These are phyloP conservation scores for Aspergillus mulundensis DNA, from an alignment of 495 filamentous ascomycete species.

Conservation along the genomic window DNA sequence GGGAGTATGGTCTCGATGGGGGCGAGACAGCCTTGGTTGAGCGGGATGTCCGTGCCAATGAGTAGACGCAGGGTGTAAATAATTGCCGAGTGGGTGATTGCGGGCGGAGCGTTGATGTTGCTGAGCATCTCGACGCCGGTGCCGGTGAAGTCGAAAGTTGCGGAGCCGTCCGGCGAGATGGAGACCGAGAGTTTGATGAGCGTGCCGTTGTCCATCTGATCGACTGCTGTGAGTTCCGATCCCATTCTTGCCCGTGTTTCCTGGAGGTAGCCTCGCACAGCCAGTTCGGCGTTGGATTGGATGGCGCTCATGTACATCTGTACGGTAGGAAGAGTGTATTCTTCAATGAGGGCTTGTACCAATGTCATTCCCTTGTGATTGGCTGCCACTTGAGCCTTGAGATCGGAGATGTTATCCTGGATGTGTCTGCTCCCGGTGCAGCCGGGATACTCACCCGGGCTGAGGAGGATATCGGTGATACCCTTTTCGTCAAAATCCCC, in stretches of 20 bases:
- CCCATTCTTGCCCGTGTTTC: background rate
- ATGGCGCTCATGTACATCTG: conserved; percentile 92
- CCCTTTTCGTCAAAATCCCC: conserved; percentile 82
- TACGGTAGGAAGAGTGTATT: conserved; percentile 83
- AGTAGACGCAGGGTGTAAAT: conserved; percentile 78
- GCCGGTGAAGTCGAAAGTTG: conserved; percentile 77
- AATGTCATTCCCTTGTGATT: conserved; percentile 96
- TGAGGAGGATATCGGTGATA: conserved; percentile 70
- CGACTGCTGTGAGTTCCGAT: background rate
- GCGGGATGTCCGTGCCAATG: conserved; percentile 82
- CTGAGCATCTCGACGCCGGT: conserved; percentile 88
- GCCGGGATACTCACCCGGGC: conserved; percentile 79
- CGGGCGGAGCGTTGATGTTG: conserved; percentile 87
- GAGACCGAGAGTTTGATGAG: conserved; percentile 76
- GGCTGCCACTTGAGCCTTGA: conserved; percentile 93
- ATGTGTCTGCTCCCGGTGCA: conserved; percentile 87
- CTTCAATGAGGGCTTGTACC: conserved; percentile 73
- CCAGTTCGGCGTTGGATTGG: conserved; percentile 82
- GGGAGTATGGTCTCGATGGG: conserved; percentile 80
- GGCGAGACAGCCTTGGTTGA: conserved; percentile 88
- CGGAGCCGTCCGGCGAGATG: conserved; percentile 79
- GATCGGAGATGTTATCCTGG: conserved; percentile 88
- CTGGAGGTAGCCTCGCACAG: conserved; percentile 50
- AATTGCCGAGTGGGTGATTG: conserved; percentile 74
- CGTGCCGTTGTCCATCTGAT: conserved; percentile 67